Base-by-base conservation (phyloP, 306 rosid genomes). In the Rosa multiflora region DNA sequence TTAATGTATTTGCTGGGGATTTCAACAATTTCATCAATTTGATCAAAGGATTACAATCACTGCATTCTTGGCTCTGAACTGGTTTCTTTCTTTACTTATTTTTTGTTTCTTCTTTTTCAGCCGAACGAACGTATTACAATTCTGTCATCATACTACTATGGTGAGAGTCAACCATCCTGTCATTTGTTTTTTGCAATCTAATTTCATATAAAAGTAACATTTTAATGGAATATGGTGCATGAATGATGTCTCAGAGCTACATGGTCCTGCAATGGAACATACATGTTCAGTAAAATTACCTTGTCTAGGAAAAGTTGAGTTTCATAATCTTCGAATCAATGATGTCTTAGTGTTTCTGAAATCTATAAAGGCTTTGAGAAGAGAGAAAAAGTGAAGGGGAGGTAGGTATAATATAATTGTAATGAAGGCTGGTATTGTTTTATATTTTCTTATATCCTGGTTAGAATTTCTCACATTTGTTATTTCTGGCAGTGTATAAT, bases 121-220 rank as follows among this genome's bases (percentile, higher is more conserved):
- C 99, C 99, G 26, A 91, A 29, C 0, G 93, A 92, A 48, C 97
- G 93, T 75, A 91, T 94, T 79, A 85, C 98, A 35, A 93, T 93
- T 85, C 84, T 90, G 78, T 95, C 99, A 67, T 88, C 98, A 1
- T 93, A 93, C 79, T 93, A 93, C 85, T 95, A 93, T 42, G 99
- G 98, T 95, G 86, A 87, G 94, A 79, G 75, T 77, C 83, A 53
- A 73, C 51, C 67, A 80, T 51, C 53, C 43, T 37, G 20, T 56
- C 61, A 37, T 61, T 62, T 76, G 1, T 21, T 17, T 64, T 44
- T 68, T 64, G 3, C 42, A 26, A 48, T 10, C 10, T 11, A 18
- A 21, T 23, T 42, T 20, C 8, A 46, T 63, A 29, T 64, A 20
- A n/a, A 32, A 7, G 1, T 74, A 12, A 37, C 42, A 63, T 7